Evolutionary conservation across 2,329 filamentous ascomycete genomes (phyloP), one percentile per base, ranked within the genome.

Genomic region (Dryadomyces quercivorus): DNA sequence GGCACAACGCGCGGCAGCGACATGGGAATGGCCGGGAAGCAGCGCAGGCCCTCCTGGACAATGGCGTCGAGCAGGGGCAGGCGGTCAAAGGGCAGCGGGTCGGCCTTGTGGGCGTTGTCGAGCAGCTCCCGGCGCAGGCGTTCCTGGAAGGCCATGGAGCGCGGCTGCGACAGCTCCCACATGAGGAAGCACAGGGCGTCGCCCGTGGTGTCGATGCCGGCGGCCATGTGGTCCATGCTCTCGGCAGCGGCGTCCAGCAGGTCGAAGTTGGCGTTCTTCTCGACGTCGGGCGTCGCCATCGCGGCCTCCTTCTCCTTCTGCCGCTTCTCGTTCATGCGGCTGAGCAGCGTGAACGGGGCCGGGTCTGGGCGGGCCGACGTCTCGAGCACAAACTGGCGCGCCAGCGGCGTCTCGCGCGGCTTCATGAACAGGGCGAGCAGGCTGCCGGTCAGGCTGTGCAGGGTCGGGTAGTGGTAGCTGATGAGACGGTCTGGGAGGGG

Each of bases 161-260:
- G 66, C 2, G 81, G 78, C 58, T 80, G 77, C 1, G 84, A 87
- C 2, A 88, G 71, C 63, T 86, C 77, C 75, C 82, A 84, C 78
- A 88, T 83, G 13, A 87, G 70, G 62, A 86, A 86, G 62, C 82
- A 86, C 0, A 87, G 70, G 0, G 75, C 81, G 59, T 87, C 84
- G 16, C 83, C 82, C 0, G 84, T 86, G 0, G 84, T 87, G 61
- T 87, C 84, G 57, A 87, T 85, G 0, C 84, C 84, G 0, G 84
- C 84, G 0, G 78, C 81, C 78, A 87, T 81, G 64, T 87, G 84
- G 60, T 87, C 84, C 55, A 85, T 75, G 61, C 81, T 85, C 65
- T 88, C 84, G 20, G 83, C 82, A 0, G 82, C 82, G 58, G 80
- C 75, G 60, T 82, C 75, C 3, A 78, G 67, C 3, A 70, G 65